Conservation (phyloP, 2,329 filamentous ascomycete genomes). For the Claviceps purpurea region DNA sequence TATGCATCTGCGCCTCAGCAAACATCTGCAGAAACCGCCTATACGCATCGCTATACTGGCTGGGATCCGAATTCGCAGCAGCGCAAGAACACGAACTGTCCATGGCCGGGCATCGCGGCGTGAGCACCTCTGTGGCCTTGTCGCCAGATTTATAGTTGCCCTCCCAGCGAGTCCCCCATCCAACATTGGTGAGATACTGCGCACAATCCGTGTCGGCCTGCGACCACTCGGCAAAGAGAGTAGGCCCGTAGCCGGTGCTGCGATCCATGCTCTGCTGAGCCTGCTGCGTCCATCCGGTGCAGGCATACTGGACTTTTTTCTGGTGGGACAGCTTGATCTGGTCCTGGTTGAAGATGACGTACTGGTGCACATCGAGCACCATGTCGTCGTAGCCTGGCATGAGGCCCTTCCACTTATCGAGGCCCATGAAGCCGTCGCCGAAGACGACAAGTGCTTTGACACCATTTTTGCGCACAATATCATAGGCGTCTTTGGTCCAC, state of each 20-base stretch:
- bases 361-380: slow-evolving; percentile 94
- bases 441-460: slow-evolving; percentile 64
- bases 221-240: slow-evolving; percentile 91
- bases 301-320: slow-evolving; percentile 77
- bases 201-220: slow-evolving; percentile 96
- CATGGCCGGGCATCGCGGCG: slow-evolving; percentile 60
- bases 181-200: slow-evolving; percentile 75
- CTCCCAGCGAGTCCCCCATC: slow-evolving; percentile 79
- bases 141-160: slow-evolving; percentile 67
- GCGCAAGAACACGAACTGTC: slow-evolving; percentile 57
- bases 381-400: slow-evolving; percentile 59
- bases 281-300: slow-evolving; percentile 74
- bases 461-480: slow-evolving; percentile 63
- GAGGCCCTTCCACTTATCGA: slow-evolving; percentile 79
- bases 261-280: slow-evolving; percentile 58
- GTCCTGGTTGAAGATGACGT: slow-evolving; percentile 90
- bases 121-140: slow-evolving; percentile 45
- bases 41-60: slow-evolving; percentile 56
- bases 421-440: slow-evolving; percentile 87
- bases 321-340: slow-evolving; percentile 73
- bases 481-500: slow-evolving; percentile 68
- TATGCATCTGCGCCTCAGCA: slow-evolving; percentile 90
- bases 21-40: slow-evolving; percentile 81
- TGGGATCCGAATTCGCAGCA: slow-evolving; percentile 60
- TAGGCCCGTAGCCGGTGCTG: slow-evolving; percentile 75